Evolutionary conservation across 352 stramenopile genomes (phyloP).

Genomic region (Phytophthora megakarya): DNA sequence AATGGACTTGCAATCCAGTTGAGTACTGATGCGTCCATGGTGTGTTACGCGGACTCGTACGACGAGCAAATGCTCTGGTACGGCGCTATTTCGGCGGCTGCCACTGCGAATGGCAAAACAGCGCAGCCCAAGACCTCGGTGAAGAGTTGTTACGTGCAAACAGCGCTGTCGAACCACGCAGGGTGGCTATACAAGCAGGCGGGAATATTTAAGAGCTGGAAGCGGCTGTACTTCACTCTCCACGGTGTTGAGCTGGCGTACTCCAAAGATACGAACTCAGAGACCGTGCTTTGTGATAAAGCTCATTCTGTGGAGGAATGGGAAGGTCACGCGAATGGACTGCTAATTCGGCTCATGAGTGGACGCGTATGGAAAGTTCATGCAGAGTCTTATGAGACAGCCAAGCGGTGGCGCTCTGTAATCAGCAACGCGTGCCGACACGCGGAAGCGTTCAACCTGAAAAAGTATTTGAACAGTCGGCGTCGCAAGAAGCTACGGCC

Average conservation of each 20-base stretch:
- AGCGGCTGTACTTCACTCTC: conserved; percentile 81
- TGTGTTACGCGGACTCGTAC: conserved; percentile 82
- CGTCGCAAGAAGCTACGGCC: conserved; percentile 69
- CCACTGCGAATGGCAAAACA: conserved; percentile 55
- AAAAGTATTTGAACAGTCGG: conserved; percentile 69
- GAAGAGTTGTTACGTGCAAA: conserved; percentile 82
- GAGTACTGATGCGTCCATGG: conserved; percentile 58
- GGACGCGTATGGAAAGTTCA: conserved; percentile 72
- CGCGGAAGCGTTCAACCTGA: conserved; percentile 61
- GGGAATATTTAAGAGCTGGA: conserved; percentile 84
- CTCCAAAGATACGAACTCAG: conserved; percentile 75
- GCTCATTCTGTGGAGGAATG: conserved; percentile 68
- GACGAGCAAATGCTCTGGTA: conserved; percentile 88
- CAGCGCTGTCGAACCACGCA: conserved; percentile 69
- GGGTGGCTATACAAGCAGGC: conserved; percentile 82
- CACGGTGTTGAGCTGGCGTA: conserved; percentile 77
- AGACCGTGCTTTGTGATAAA: conserved; percentile 62
- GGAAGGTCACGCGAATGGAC: conserved; percentile 68
- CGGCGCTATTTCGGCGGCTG: conserved; percentile 62
- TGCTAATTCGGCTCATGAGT: conserved; percentile 70
- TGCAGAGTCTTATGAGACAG: conserved; percentile 77
- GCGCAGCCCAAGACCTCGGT: conserved; percentile 46
- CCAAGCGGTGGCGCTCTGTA: conserved; percentile 76
- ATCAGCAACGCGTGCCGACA: conserved; percentile 56
- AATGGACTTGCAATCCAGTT: conserved; percentile 79